phyloP scores from a whole-genome alignment of 2,329 filamentous ascomycete genomes.

The Talaromyces sp. region DNA sequence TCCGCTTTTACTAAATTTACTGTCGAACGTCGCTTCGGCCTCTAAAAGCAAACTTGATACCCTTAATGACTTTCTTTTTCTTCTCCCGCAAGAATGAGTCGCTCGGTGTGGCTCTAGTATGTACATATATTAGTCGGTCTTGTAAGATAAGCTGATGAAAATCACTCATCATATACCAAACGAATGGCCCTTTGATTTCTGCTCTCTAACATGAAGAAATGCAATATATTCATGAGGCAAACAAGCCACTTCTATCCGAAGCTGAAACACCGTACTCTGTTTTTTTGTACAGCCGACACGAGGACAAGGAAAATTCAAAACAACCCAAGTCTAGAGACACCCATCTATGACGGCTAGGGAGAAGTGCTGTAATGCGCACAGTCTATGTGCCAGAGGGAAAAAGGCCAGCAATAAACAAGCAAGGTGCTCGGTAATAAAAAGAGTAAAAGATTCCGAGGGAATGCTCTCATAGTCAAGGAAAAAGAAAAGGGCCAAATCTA shows the following conservation, averaged over 20 bases:
- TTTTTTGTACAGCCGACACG: neutral
- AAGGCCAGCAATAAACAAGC: neutral
- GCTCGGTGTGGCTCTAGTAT: neutral
- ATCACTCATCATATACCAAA: neutral
- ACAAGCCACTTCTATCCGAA: neutral
- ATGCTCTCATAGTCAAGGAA: neutral
- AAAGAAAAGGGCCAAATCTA: neutral
- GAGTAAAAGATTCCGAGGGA: neutral
- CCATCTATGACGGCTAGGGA: neutral
- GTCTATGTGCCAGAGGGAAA: neutral
- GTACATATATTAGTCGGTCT: neutral
- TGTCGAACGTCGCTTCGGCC: neutral
- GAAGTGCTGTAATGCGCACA: neutral
- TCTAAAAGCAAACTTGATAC: conserved; percentile 5
- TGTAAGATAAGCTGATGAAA: neutral
- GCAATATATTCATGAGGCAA: neutral
- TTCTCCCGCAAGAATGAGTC: neutral
- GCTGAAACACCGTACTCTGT: neutral
- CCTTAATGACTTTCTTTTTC: neutral
- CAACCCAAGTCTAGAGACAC: neutral
- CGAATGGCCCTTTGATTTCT: neutral
- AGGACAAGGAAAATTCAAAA: neutral
- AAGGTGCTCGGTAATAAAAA: neutral
- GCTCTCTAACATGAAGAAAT: neutral
- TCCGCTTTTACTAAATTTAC: conserved; percentile 4